phyloP scores from a whole-genome alignment of 441 rosid genomes.

The Flueggea neowawraea region DNA sequence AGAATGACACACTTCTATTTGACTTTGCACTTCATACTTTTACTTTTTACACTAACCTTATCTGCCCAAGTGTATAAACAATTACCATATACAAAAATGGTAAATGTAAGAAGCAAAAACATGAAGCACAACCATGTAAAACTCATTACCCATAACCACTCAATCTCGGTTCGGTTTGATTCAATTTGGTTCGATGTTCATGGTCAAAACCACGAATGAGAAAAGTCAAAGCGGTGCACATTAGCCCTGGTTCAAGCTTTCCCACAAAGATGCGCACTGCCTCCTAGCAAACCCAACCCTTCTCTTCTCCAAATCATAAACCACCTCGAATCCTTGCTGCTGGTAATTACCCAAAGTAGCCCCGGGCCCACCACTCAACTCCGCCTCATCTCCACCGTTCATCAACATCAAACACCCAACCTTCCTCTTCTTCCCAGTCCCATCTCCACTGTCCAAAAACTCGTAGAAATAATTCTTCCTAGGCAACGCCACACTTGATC shows the following conservation, averaged over 20 bases:
- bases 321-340: conserved; percentile 96
- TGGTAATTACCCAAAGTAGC: conserved; percentile 86
- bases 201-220: no score
- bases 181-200: no score
- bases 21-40: no score
- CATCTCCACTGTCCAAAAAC: conserved; percentile 62
- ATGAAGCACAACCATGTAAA: no score
- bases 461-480: conserved; percentile 75
- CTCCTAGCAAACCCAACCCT: conserved; percentile 84
- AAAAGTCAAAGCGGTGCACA: not conserved
- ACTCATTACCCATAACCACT: no score
- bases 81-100: no score
- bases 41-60: no score
- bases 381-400: conserved; percentile 90
- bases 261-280: conserved; percentile 88
- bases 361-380: conserved; percentile 76
- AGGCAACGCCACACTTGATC: conserved; percentile 72
- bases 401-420: conserved; percentile 90
- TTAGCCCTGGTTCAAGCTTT: conserved; percentile 42
- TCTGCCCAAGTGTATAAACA: no score
- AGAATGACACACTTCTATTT: no score
- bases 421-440: conserved; percentile 37
- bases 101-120: no score
- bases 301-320: conserved; percentile 72
- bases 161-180: no score